Evolutionary conservation across 1,284 basidiomycete genomes (phyloP).

Genomic region (Leccinum ponderosum): DNA sequence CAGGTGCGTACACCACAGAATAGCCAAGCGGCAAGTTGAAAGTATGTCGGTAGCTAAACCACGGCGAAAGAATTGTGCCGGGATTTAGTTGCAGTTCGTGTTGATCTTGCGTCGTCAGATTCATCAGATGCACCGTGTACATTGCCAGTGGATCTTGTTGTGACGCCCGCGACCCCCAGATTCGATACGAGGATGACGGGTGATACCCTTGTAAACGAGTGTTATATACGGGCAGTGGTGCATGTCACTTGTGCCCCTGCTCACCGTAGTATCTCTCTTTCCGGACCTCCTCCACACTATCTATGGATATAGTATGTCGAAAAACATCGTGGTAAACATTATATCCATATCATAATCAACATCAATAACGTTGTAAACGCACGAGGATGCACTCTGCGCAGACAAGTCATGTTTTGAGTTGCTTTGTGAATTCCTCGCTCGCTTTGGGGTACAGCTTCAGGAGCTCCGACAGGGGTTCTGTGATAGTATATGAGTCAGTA

Average conservation of each 20-base stretch:
- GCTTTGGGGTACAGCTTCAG: conserved; percentile 21
- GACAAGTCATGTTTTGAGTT: conserved; percentile 13
- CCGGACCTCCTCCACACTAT: conserved; percentile 1
- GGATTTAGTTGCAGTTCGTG: conserved; percentile 43
- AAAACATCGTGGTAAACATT: too few species aligned
- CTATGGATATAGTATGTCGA: too few species aligned
- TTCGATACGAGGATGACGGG: conserved; percentile 7
- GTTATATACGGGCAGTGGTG: neutral
- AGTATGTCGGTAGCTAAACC: conserved; percentile 17
- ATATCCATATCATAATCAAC: too few species aligned
- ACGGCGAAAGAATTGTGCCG: conserved; percentile 39
- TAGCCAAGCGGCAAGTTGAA: conserved; percentile 40
- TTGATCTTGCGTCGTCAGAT: conserved; percentile 42
- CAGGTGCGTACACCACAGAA: conserved; percentile 37
- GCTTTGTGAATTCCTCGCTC: conserved; percentile 5
- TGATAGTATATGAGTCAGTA: neutral
- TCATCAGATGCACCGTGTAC: conserved; percentile 40
- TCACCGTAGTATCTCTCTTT: conserved; percentile 3
- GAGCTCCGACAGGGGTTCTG: conserved; percentile 19
- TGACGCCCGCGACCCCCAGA: conserved; percentile 16
- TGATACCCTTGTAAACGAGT: neutral
- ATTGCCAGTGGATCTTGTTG: conserved; percentile 27
- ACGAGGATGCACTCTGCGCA: conserved; percentile 6
- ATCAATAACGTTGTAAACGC: too few species aligned
- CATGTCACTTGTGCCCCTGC: neutral